These are phyloP conservation scores for Neurospora sp. DNA, from an alignment of 495 filamentous ascomycete species.

Conservation along the genomic window DNA sequence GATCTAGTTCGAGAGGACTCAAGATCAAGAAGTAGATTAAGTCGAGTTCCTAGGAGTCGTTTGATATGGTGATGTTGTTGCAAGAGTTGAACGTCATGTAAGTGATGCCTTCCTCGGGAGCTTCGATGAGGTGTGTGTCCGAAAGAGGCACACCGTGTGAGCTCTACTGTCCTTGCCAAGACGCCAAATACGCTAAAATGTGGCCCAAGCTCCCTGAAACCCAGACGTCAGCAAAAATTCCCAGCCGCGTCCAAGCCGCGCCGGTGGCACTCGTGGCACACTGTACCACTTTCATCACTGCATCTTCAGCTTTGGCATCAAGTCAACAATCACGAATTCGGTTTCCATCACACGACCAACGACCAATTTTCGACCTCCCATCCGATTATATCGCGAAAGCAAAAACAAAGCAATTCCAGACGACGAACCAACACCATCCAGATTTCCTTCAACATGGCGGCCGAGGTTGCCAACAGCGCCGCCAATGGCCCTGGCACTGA, in stretches of 20 bases:
- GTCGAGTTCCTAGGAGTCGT: not conserved
- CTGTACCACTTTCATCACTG: not conserved
- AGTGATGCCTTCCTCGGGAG: constrained; percentile 19
- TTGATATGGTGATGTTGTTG: not conserved
- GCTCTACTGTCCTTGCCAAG: not conserved
- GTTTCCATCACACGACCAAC: not conserved
- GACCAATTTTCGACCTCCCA: not conserved
- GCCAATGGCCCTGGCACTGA: constrained; percentile 11
- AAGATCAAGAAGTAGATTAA: not conserved
- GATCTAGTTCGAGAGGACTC: no score
- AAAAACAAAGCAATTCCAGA: not conserved
- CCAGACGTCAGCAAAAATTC: not conserved
- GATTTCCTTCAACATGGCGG: constrained; percentile 8
- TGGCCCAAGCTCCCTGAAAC: not conserved
- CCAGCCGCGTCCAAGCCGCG: not conserved
- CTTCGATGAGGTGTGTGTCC: not conserved
- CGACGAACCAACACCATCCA: not conserved
- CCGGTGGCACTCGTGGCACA: not conserved
- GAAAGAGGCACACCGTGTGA: not conserved
- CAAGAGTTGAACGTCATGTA: constrained; percentile 17
- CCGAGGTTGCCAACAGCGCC: constrained; percentile 15
- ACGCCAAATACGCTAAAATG: not conserved
- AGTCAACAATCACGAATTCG: not conserved
- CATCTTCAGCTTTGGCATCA: not conserved
- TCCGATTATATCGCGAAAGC: not conserved